Evolutionary conservation across 2,329 filamentous ascomycete genomes (phyloP), one percentile per base, ranked within the genome.

Genomic region (Aspergillus tubingensis): DNA sequence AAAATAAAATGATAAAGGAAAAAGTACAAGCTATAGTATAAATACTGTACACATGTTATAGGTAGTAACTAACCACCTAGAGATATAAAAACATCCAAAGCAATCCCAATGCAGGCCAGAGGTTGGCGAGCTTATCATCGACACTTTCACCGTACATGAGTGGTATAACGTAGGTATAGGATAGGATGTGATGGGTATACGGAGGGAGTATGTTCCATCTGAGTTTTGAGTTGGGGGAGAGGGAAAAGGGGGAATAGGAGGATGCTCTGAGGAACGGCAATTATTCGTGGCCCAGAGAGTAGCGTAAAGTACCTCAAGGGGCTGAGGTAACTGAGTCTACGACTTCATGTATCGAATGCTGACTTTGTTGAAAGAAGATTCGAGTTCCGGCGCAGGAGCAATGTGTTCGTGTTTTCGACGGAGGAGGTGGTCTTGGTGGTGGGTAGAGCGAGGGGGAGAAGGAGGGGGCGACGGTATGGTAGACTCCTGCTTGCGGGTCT

Each of bases 401-500:
- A 27, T 49, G 15, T 15, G 44, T 49, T 49, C 44, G 15, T 30
- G 21, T 62, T 60, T 5, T 44, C 41, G 10, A 56, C 54, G 41
- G 51, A 30, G 17, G 62, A 47, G 7, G 60, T 49, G 7, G 60
- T 49, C 23, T 27, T 49, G 23, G 21, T 19, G 38, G 11, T 36
- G 32, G 32, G 10, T 36, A 36, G 32, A 36, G 32, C 32, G 32
- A 36, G 27, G 36, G n/a, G 10, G 51, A 21, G 51, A 39, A 23
- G 32, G 51, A 10, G 50, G 50, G 5, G 51, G 36, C 2, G 5
- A 27, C 47, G 10, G 59, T 54, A 47, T 48, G 23, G 8, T 48
- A 36, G 8, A 59, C 21, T 21, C 63, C 51, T 38, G 54, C 41
- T 15, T 61, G 58, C 52, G 59, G 60, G 13, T 60, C 48, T 23